phyloP scores from a whole-genome alignment of 768 basidiomycete species.

The Fomitopsis serialis region DNA sequence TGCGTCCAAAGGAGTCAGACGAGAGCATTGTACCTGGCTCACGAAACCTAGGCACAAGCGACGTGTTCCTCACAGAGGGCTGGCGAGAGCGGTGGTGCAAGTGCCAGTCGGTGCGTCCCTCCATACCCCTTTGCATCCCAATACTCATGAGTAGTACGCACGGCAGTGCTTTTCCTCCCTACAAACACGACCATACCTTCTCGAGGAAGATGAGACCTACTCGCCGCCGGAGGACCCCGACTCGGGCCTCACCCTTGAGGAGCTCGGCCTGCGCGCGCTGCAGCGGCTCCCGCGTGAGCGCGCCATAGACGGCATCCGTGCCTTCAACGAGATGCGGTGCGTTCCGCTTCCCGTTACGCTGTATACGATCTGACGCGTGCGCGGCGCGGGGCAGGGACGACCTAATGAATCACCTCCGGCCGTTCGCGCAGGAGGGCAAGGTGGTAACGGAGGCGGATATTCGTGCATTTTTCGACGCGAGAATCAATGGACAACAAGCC shows the following conservation, averaged over 20 bases:
- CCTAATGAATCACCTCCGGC: conserved; percentile 64
- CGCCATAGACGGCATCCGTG: conserved; percentile 79
- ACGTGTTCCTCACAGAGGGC: conserved; percentile 69
- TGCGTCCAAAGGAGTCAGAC: neutral
- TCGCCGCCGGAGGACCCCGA: conserved; percentile 86
- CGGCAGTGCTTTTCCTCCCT: neutral
- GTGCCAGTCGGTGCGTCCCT: conserved; percentile 37
- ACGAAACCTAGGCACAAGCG: conserved; percentile 47
- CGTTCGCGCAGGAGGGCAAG: conserved; percentile 74
- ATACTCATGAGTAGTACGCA: neutral
- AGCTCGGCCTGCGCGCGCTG: conserved; percentile 77
- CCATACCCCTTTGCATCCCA: neutral
- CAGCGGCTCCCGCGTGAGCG: conserved; percentile 69
- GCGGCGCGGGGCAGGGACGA: conserved; percentile 46
- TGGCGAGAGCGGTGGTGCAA: conserved; percentile 80
- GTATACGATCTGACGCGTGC: neutral
- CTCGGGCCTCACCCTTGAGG: conserved; percentile 75
- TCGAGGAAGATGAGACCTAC: conserved; percentile 79
- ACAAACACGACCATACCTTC: conserved; percentile 48
- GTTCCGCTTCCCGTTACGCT: conserved; percentile 14
- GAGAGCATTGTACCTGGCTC: neutral
- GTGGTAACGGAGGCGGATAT: conserved; percentile 68
- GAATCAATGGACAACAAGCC: conserved; percentile 2
- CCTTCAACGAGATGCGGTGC: conserved; percentile 80
- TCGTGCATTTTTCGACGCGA: conserved; percentile 14